These are phyloP conservation scores for Kodamaea arcana DNA, from an alignment of 1,139 yeast species.

Conservation along the genomic window DNA sequence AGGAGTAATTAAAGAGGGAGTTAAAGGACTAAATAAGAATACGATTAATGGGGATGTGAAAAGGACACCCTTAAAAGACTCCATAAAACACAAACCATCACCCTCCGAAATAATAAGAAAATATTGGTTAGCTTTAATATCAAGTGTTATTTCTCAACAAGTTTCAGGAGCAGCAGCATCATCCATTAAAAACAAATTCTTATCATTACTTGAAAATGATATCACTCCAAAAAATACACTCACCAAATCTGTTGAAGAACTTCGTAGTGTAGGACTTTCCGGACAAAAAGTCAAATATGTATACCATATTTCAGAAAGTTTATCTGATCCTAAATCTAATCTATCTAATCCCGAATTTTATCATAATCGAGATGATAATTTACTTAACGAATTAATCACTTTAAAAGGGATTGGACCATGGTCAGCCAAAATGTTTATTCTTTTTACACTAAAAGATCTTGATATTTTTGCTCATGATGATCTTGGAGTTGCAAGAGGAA, in stretches of 20 bases:
- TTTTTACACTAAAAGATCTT: conserved; percentile 61
- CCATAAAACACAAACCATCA: no score
- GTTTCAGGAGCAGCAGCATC: conserved; percentile 81
- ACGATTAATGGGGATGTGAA: no score
- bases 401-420: conserved; percentile 85
- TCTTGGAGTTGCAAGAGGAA: conserved; percentile 81
- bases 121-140: conserved; percentile 39
- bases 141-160: conserved; percentile 70
- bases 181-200: conserved; percentile 53
- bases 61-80: no score
- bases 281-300: conserved; percentile 63
- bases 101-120: no score
- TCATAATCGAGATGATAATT: conserved; percentile 32
- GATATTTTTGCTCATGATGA: conserved; percentile 79
- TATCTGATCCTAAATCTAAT: conserved; percentile 32
- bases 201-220: conserved; percentile 27
- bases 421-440: conserved; percentile 86
- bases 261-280: conserved; percentile 70
- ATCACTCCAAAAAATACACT: conserved; percentile 55
- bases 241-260: conserved; percentile 36
- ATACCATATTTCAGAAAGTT: conserved; percentile 56
- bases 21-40: no score
- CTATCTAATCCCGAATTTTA: conserved; percentile 32
- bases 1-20: conserved; percentile 15
- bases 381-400: conserved; percentile 50